Evolutionary conservation across 2,329 filamentous ascomycete genomes (phyloP).

Genomic region (Ceratocystis smalleyi): DNA sequence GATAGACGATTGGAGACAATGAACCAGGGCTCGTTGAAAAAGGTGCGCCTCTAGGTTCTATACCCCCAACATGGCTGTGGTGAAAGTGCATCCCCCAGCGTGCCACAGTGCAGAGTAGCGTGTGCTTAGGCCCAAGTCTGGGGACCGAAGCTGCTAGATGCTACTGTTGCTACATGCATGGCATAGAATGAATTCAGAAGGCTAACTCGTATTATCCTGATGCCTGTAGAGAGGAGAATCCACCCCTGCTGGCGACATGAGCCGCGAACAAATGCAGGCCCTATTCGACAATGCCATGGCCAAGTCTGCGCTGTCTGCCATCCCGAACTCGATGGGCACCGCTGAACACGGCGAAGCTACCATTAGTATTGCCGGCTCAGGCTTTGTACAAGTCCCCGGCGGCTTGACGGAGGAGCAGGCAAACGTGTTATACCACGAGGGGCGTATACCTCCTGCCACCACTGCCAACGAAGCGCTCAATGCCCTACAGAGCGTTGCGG

Average conservation of each 20-base stretch:
- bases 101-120: too few relatives aligned
- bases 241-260: background rate
- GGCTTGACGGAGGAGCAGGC: slow-evolving; percentile 31
- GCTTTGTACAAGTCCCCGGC: slow-evolving; percentile 20
- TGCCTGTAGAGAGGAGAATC: background rate
- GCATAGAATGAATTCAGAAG: background rate
- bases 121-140: background rate
- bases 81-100: background rate
- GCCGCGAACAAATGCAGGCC: slow-evolving; percentile 7
- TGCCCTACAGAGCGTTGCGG: slow-evolving; percentile 16
- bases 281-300: slow-evolving; percentile 16
- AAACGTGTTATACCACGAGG: slow-evolving; percentile 29
- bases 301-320: slow-evolving; percentile 14
- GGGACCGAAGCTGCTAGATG: too few relatives aligned
- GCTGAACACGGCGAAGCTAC: background rate
- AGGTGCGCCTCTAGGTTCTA: slow-evolving; percentile 7
- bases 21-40: slow-evolving; percentile 19
- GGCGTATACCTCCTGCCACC: slow-evolving; percentile 26
- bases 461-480: slow-evolving; percentile 15
- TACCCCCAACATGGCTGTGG: background rate
- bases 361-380: slow-evolving; percentile 3
- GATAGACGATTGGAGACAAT: slow-evolving; percentile 25
- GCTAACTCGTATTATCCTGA: background rate
- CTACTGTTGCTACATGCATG: background rate
- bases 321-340: slow-evolving; percentile 1